Conservation (phyloP, 2,329 filamentous ascomycete species). For the Claviceps digitariae region DNA sequence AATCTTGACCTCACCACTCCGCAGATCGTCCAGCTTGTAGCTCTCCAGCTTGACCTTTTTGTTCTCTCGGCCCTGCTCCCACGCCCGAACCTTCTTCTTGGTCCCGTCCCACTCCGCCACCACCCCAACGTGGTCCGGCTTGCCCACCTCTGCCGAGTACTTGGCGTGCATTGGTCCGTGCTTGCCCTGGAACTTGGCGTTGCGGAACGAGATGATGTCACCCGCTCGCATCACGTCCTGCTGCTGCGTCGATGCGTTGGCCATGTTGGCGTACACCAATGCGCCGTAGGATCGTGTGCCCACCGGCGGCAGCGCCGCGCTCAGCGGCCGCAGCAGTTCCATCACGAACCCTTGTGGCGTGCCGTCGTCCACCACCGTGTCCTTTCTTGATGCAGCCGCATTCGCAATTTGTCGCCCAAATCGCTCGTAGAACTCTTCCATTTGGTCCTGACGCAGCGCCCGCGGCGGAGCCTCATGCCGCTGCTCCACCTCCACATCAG, state of each 20-base stretch:
- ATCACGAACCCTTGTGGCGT: constrained; percentile 64
- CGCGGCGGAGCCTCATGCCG: constrained; percentile 74
- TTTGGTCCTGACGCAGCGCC: constrained; percentile 76
- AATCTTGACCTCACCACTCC: constrained; percentile 89
- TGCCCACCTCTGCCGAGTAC: constrained; percentile 78
- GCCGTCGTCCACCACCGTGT: constrained; percentile 72
- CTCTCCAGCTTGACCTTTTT: constrained; percentile 91
- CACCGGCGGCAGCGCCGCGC: constrained; percentile 64
- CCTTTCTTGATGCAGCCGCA: constrained; percentile 57
- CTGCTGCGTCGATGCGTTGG: constrained; percentile 81
- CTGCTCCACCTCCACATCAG: constrained; percentile 66
- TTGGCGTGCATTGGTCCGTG: constrained; percentile 92
- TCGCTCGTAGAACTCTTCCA: constrained; percentile 71
- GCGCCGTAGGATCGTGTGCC: constrained; percentile 86
- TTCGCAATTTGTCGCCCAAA: constrained; percentile 70
- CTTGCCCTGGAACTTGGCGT: constrained; percentile 89
- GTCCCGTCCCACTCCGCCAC: constrained; percentile 97
- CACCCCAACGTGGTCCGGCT: constrained; percentile 75
- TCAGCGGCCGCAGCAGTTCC: constrained; percentile 62
- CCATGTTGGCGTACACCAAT: constrained; percentile 85
- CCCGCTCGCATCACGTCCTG: constrained; percentile 87
- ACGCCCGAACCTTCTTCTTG: constrained; percentile 91
- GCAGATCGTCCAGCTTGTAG: constrained; percentile 82
- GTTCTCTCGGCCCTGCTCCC: constrained; percentile 89
- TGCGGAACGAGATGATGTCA: constrained; percentile 85